Conservation (phyloP, 208 protist genomes). For the Trichomonas vaginalis region DNA sequence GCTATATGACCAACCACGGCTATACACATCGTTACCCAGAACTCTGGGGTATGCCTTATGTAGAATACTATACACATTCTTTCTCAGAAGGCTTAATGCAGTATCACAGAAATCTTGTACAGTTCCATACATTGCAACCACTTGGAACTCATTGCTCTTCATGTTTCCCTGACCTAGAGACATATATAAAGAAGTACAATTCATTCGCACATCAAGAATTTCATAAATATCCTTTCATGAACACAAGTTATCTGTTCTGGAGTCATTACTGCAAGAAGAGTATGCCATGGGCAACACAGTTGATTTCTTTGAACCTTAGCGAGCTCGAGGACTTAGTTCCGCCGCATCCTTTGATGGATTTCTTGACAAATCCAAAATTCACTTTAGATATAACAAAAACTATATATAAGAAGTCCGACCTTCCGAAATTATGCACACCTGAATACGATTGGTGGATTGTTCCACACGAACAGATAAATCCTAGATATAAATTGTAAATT, state of each 20-base stretch:
- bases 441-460: neutral
- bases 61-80: neutral
- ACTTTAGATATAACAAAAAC: neutral
- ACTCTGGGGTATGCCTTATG: neutral
- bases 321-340: neutral
- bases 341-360: neutral
- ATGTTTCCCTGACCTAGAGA: neutral
- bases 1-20: neutral
- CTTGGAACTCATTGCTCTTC: neutral
- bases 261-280: neutral
- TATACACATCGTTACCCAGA: neutral
- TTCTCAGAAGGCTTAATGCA: neutral
- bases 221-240: neutral
- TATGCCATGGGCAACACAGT: neutral
- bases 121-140: neutral
- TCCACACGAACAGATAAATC: too few relatives aligned
- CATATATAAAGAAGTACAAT: neutral
- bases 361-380: neutral
- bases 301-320: neutral
- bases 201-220: neutral
- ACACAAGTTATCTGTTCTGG: neutral
- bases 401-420: neutral
- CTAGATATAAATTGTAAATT: too few relatives aligned
- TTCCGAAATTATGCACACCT: neutral
- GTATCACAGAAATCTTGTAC: neutral